Evolutionary conservation across 441 rosid genomes (phyloP).

Genomic region (Syzygium malaccense): DNA sequence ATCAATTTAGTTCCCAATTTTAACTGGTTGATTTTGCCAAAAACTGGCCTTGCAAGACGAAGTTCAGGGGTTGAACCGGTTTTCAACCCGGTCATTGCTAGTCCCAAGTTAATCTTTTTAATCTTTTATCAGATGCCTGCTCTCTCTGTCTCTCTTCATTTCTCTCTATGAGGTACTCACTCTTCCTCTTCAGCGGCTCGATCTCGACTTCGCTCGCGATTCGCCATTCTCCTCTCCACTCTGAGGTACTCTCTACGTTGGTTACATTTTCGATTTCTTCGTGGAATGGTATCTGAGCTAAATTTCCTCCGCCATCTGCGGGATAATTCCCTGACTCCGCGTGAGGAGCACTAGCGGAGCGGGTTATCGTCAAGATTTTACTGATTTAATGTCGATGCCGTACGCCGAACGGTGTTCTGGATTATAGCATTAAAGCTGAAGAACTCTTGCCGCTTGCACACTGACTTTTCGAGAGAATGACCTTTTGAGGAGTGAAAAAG

Average conservation of each 20-base stretch:
- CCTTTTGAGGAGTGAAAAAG: neutral
- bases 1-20: too few species aligned
- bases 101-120: too few species aligned
- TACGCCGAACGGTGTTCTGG: too few species aligned
- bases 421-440: neutral
- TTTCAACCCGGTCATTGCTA: too few species aligned
- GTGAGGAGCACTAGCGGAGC: neutral
- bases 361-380: neutral
- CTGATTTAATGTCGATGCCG: neutral
- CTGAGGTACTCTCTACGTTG: neutral
- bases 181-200: neutral
- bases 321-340: too few species aligned
- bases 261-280: neutral
- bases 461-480: neutral
- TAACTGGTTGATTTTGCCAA: too few species aligned
- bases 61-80: too few species aligned
- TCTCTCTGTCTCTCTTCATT: neutral
- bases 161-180: neutral
- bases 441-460: neutral
- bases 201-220: neutral
- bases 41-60: neutral
- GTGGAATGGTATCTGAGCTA: neutral
- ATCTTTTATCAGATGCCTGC: too few species aligned
- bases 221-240: neutral
- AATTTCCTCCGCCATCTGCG: too few species aligned